Percentiles rank a stretch among this genome's conserved stretches.
Conservation (phyloP, 2,329 filamentous ascomycete genomes). For the Botryotinia convoluta region DNA sequence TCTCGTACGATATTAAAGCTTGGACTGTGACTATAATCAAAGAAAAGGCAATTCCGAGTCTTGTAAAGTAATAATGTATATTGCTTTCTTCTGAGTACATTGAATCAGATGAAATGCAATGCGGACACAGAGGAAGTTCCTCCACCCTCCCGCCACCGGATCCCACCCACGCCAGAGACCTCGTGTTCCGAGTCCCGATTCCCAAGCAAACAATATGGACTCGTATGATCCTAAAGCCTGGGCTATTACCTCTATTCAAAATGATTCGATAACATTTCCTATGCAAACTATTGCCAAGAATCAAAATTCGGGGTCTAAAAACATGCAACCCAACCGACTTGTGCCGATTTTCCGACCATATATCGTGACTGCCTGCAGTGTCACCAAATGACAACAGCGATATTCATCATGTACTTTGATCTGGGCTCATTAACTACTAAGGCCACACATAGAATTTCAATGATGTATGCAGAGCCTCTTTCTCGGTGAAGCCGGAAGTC, state of each 20-base stretch:
- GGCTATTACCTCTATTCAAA: not conserved
- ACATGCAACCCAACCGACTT: not conserved
- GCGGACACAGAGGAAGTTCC: not conserved
- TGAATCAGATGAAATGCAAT: not conserved
- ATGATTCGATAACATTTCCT: not conserved
- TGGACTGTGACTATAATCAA: not conserved
- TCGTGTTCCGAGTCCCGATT: not conserved
- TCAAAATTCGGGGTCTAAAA: not conserved
- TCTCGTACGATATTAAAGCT: not conserved
- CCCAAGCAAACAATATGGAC: not conserved
- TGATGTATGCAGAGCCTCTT: not conserved
- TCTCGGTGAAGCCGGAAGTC: not conserved
- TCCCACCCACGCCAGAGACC: not conserved
- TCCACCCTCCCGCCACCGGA: not conserved
- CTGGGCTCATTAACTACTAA: not conserved
- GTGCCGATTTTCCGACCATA: slow-evolving; percentile 5
- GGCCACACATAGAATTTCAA: not conserved
- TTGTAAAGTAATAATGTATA: not conserved
- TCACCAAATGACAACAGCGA: slow-evolving; percentile 8
- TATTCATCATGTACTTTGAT: not conserved
- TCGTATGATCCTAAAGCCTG: not conserved
- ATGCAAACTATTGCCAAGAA: slow-evolving; percentile 1
- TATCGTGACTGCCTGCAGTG: not conserved
- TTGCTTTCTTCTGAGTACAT: not conserved
- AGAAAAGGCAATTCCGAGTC: not conserved